phyloP scores from a whole-genome alignment of 2,329 filamentous ascomycete species.

The Periconia sp. region DNA sequence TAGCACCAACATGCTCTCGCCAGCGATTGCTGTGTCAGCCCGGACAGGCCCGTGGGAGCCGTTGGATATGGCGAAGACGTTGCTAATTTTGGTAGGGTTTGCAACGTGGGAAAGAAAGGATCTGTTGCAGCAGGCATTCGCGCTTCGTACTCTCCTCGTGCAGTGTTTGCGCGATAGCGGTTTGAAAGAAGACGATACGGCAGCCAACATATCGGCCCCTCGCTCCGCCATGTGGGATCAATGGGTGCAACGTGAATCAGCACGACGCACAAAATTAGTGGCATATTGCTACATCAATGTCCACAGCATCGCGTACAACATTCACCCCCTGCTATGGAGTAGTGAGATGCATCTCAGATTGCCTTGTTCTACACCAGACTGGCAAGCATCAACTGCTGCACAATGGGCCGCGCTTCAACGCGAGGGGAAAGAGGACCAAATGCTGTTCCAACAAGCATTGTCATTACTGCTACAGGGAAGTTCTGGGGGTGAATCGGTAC shows the following conservation, averaged over 20 bases:
- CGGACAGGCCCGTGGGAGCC: slow-evolving; percentile 28
- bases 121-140: slow-evolving; percentile 33
- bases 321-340: slow-evolving; percentile 31
- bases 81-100: slow-evolving; percentile 33
- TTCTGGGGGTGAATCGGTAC: slow-evolving; percentile 17
- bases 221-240: slow-evolving; percentile 30
- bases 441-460: slow-evolving; percentile 31
- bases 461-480: slow-evolving; percentile 25
- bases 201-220: slow-evolving; percentile 13
- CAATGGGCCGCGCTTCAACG: slow-evolving; percentile 28
- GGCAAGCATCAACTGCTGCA: slow-evolving; percentile 28
- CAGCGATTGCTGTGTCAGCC: slow-evolving; percentile 8
- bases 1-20: slow-evolving; percentile 14
- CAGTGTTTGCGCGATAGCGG: slow-evolving; percentile 32
- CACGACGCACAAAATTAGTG: slow-evolving; percentile 34
- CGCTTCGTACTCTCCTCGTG: slow-evolving; percentile 28
- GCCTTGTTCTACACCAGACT: slow-evolving; percentile 28
- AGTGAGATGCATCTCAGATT: slow-evolving; percentile 30
- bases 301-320: slow-evolving; percentile 36
- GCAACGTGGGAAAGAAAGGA: slow-evolving; percentile 36
- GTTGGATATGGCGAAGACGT: slow-evolving; percentile 30
- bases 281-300: slow-evolving; percentile 37
- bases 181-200: slow-evolving; percentile 19
- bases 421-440: slow-evolving; percentile 26
- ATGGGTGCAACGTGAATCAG: slow-evolving; percentile 32